Percentiles rank a stretch among this genome's conserved stretches.
These are phyloP conservation scores for Austroboletus eburneus DNA, from an alignment of 768 basidiomycete genomes.

Conservation along the genomic window DNA sequence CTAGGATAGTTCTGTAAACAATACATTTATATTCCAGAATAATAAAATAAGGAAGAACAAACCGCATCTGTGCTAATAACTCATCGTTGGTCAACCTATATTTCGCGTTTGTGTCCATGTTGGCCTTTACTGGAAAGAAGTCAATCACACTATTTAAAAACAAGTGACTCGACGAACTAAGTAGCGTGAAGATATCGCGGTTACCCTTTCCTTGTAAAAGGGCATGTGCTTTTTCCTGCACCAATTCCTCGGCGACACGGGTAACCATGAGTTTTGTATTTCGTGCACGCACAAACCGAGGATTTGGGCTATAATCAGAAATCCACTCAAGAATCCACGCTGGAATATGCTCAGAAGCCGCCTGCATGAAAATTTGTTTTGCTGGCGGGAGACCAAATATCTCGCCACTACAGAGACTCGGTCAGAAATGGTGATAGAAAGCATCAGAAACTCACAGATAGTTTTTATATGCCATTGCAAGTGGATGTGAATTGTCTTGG, in stretches of 20 bases:
- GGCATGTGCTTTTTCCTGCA: constrained; percentile 5
- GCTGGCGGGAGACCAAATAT: constrained; percentile 9
- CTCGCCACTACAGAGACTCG: neutral
- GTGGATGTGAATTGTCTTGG: neutral
- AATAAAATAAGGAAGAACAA: neutral
- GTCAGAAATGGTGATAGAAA: neutral
- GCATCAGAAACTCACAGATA: constrained; percentile 1
- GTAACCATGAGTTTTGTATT: neutral
- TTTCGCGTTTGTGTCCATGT: constrained; percentile 20
- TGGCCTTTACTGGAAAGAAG: constrained; percentile 15
- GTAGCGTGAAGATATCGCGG: constrained; percentile 24
- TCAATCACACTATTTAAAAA: neutral
- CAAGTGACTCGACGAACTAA: constrained; percentile 29
- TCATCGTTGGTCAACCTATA: constrained; percentile 14
- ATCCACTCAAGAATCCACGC: constrained; percentile 1
- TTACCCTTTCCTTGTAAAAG: constrained; percentile 12
- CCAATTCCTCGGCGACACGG: constrained; percentile 1
- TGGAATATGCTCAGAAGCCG: constrained; percentile 8
- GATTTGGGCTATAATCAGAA: neutral
- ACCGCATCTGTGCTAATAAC: constrained; percentile 16
- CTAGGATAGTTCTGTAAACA: constrained; percentile 27
- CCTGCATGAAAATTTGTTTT: constrained; percentile 5
- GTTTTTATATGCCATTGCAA: constrained; percentile 6
- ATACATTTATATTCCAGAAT: neutral
- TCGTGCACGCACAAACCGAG: constrained; percentile 1